These are phyloP conservation scores for Trypanosoma avium DNA, from an alignment of 208 protist species.

Conservation along the genomic window DNA sequence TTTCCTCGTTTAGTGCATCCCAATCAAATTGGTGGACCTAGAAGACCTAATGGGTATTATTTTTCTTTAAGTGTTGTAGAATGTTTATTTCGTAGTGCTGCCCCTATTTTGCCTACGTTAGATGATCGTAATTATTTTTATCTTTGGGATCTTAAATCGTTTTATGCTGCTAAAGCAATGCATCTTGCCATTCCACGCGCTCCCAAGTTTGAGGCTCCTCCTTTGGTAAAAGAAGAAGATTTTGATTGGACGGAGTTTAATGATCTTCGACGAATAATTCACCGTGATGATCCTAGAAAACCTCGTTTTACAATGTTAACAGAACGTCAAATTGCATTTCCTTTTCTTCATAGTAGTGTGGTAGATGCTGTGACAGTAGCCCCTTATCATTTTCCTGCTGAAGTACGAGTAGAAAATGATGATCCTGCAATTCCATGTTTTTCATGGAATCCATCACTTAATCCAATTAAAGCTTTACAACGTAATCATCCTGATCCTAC, in stretches of 20 bases:
- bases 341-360: conserved; percentile 98
- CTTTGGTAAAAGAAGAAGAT: conserved; percentile 80
- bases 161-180: conserved; percentile 99
- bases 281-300: conserved; percentile 94
- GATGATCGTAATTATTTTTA: conserved; percentile 99
- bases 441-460: conserved; percentile 98
- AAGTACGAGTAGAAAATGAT: conserved; percentile 92
- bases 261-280: conserved; percentile 99
- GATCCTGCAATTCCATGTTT: conserved; percentile 99
- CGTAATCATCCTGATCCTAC: conserved; percentile 44
- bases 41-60: conserved; percentile 92
- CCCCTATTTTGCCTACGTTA: conserved; percentile 97
- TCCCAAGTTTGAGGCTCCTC: conserved; percentile 95
- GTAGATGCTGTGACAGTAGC: conserved; percentile 94
- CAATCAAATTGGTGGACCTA: conserved; percentile 79
- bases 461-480: conserved; percentile 94
- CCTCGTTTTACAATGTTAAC: conserved; percentile 97
- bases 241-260: conserved; percentile 99
- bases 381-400: conserved; percentile 94
- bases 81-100: conserved; percentile 92
- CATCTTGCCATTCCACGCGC: conserved; percentile 99
- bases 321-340: conserved; percentile 99
- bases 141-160: conserved; percentile 99
- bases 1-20: conserved; percentile 95
- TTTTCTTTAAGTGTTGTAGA: conserved; percentile 86